Evolutionary conservation across 176 grass and related monocot species (phyloP).

Genomic region (Carex scoparia): DNA sequence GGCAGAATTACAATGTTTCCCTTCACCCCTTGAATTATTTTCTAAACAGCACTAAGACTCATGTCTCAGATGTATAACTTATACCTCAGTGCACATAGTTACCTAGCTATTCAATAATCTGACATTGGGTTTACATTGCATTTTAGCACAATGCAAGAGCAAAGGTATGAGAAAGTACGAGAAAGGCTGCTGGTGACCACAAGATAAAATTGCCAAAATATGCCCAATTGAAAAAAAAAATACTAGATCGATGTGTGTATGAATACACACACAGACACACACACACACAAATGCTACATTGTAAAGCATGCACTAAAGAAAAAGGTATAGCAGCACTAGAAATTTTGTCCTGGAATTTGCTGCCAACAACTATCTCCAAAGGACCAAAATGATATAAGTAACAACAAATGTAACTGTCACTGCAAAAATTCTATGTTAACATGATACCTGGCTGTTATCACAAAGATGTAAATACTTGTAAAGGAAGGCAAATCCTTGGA

Average conservation of each 20-base stretch:
- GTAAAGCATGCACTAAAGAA: background rate
- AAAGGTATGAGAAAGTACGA: background rate
- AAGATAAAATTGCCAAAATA: background rate
- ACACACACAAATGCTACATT: background rate
- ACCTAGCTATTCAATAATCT: background rate
- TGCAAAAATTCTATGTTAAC: background rate
- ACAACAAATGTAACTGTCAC: conserved; percentile 1
- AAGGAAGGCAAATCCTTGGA: conserved; percentile 87
- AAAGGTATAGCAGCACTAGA: background rate
- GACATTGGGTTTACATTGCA: background rate
- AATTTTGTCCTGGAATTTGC: background rate
- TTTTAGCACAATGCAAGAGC: background rate
- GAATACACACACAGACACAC: background rate
- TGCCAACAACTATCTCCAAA: background rate
- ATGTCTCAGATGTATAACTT: background rate
- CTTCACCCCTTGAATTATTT: background rate
- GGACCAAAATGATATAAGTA: background rate
- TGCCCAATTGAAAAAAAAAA: background rate
- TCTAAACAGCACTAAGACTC: background rate
- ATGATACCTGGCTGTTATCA: conserved; percentile 59
- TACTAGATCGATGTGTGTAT: background rate
- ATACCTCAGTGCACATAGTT: background rate
- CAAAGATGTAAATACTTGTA: conserved; percentile 61
- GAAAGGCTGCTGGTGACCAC: background rate
- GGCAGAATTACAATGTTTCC: background rate